phyloP scores from a whole-genome alignment of 2,329 filamentous ascomycete genomes.

The Stemphylium vesicarium region DNA sequence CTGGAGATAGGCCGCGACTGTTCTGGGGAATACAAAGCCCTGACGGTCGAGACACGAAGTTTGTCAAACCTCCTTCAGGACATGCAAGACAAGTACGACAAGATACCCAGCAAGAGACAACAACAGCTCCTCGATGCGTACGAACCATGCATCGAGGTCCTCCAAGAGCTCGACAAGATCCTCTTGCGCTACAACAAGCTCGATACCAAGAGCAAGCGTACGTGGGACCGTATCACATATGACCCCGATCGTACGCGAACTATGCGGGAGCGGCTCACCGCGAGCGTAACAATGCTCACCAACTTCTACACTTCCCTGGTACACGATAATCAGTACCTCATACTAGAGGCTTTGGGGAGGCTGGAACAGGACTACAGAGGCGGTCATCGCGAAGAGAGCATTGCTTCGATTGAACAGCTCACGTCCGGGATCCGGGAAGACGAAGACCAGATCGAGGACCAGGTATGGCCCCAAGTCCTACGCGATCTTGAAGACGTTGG shows the following conservation, averaged over 20 bases:
- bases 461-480: slow-evolving; percentile 41
- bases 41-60: slow-evolving; percentile 33
- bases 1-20: slow-evolving; percentile 34
- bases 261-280: slow-evolving; percentile 32
- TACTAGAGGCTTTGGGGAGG: slow-evolving; percentile 38
- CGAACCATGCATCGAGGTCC: slow-evolving; percentile 33
- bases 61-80: slow-evolving; percentile 38
- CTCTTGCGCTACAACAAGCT: slow-evolving; percentile 38
- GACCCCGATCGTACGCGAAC: slow-evolving; percentile 30
- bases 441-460: slow-evolving; percentile 29
- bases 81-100: slow-evolving; percentile 36
- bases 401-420: slow-evolving; percentile 33
- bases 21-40: slow-evolving; percentile 37
- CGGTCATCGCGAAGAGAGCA: slow-evolving; percentile 39
- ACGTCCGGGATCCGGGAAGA: slow-evolving; percentile 15
- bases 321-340: slow-evolving; percentile 37
- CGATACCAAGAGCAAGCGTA: slow-evolving; percentile 36
- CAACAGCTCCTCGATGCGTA: slow-evolving; percentile 31
- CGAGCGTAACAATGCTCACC: slow-evolving; percentile 34
- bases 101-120: slow-evolving; percentile 28
- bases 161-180: slow-evolving; percentile 34
- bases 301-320: slow-evolving; percentile 37
- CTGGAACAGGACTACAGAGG: slow-evolving; percentile 39
- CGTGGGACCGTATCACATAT: slow-evolving; percentile 41
- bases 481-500: slow-evolving; percentile 43